A percentile compares a stretch with the other conserved stretches of the same genome.
Evolutionary conservation across 2,329 filamentous ascomycete species (phyloP).

Genomic region (Botrytis hyacinthi): DNA sequence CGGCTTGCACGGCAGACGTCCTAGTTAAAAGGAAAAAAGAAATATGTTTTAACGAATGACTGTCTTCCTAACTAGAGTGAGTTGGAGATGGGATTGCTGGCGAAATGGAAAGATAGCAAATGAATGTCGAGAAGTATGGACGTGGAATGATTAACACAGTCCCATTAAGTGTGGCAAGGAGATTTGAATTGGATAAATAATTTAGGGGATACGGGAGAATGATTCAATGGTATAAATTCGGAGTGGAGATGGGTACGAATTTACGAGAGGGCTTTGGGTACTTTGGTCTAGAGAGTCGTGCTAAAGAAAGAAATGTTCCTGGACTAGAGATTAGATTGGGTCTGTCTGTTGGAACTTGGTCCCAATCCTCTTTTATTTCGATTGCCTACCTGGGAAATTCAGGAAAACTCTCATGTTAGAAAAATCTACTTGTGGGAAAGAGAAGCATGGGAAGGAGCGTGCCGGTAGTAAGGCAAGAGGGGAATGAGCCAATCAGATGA

Average conservation of each 20-base stretch:
- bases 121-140: neutral
- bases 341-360: neutral
- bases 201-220: constrained; percentile 12
- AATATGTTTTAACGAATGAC: constrained; percentile 9
- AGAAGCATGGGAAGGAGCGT: neutral
- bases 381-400: neutral
- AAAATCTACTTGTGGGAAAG: neutral
- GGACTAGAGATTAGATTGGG: constrained; percentile 7
- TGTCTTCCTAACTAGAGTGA: neutral
- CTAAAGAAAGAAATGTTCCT: neutral
- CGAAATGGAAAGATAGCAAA: neutral
- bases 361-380: neutral
- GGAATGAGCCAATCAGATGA: neutral
- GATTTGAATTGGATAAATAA: constrained; percentile 10
- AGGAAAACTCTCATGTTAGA: neutral
- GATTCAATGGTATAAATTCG: neutral
- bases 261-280: neutral
- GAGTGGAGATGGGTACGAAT: constrained; percentile 1
- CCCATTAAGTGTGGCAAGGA: constrained; percentile 10
- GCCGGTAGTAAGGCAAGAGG: neutral
- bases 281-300: neutral
- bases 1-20: constrained; percentile 11
- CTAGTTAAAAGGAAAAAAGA: neutral
- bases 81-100: neutral
- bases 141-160: neutral